Base-by-base conservation (phyloP, 768 basidiomycete genomes). In the Hygrophorus pudorinus region DNA sequence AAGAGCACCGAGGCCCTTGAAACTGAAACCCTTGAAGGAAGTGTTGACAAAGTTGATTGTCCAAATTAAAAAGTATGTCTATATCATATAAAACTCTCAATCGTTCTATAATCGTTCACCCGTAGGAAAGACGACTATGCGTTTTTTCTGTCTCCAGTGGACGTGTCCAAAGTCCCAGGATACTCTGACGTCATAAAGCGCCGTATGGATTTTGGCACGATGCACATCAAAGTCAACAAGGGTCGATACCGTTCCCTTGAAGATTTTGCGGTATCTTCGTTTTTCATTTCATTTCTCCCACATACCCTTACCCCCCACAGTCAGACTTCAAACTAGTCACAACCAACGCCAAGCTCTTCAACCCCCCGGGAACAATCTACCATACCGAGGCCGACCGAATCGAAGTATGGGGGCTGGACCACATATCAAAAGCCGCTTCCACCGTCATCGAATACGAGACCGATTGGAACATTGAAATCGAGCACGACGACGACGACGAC, bases 181-280 rank as follows among this genome's bases (percentile, higher is more conserved):
- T 83, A 83, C 51, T 45, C 65, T 10, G 78, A 83, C 66, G 65
- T 80, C 38, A 77, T 98, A 41, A 81, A 84, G 53, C 69, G 71
- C 14, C 91, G 93, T 5, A 98, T 97, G 92, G 92, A 97, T 55
- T 69, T 98, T 45, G 85, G 86, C 0, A 92, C 91, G 0, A 85
- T 98, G 68, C 64, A 79, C 14, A 66, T 68, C 44, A 94, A 92
- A 62, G 83, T 92, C 36, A 72, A 72, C 46, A 75, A 65, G 54
- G 84, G 85, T 4, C 78, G 75, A 49, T 94, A 94, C 59, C 73
- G 81, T 14, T 83, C 82, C 2, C 60, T 89, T 38, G 85, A 88
- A 45, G 85, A 89, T 34, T 89, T 89, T 56, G 68, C 76, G 6
- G 86, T 86, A 54, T 46, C 81, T 66, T 31, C 34, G 38, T n/a